Evolutionary conservation across 1,284 basidiomycete species (phyloP).

Genomic region (Ganoderma resinaceum): DNA sequence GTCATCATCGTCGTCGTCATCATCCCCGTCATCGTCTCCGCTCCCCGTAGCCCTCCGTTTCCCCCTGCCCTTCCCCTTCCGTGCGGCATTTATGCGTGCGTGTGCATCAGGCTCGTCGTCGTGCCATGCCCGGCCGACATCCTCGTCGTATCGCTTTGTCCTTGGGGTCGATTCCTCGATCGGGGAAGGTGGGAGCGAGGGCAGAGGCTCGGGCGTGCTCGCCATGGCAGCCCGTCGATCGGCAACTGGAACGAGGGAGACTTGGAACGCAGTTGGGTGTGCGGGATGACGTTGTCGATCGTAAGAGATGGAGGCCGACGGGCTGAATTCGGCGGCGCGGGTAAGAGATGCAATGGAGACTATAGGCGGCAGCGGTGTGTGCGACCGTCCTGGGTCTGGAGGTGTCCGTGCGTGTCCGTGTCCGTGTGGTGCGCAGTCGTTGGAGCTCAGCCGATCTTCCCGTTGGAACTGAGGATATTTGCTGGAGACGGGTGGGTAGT

Average conservation of each 20-base stretch:
- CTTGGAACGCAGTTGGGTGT: neutral
- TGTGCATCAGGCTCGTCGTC: constrained; percentile 12
- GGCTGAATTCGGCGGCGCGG: neutral
- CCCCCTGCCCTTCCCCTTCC: constrained; percentile 29
- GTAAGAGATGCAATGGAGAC: neutral
- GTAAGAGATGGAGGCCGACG: neutral
- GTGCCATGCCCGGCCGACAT: constrained; percentile 41
- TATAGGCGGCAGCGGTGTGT: neutral
- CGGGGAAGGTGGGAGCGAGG: constrained; percentile 50
- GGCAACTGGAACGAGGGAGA: neutral
- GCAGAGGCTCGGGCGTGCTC: constrained; percentile 39
- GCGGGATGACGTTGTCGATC: neutral
- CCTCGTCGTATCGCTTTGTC: constrained; percentile 45
- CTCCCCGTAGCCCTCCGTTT: constrained; percentile 27
- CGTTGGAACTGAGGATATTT: neutral
- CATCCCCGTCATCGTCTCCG: constrained; percentile 26
- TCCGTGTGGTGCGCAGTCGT: neutral
- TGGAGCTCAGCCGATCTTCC: neutral
- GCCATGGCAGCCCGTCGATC: constrained; percentile 24
- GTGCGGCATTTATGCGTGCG: neutral
- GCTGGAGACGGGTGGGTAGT: neutral
- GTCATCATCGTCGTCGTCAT: constrained; percentile 38
- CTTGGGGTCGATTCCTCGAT: neutral
- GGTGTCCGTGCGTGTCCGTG: neutral
- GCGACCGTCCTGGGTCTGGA: constrained; percentile 3